Percentiles rank a stretch among this genome's conserved stretches.
These are phyloP conservation scores for Fusarium albidum DNA, from an alignment of 2,329 filamentous ascomycete species.

Conservation along the genomic window DNA sequence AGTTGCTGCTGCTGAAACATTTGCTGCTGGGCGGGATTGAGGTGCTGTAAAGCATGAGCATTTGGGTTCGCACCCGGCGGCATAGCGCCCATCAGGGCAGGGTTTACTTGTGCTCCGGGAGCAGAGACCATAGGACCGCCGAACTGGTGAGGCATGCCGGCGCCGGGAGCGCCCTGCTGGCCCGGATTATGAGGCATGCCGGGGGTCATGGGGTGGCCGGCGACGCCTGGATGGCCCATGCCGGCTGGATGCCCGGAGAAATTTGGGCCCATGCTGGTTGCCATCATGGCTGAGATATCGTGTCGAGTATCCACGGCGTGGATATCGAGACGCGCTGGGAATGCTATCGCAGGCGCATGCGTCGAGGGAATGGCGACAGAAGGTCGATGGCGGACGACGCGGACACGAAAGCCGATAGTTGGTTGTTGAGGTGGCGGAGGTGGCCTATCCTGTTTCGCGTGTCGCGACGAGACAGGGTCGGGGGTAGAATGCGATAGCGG, in stretches of 20 bases:
- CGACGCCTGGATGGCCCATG: constrained; percentile 76
- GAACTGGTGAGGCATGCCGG: constrained; percentile 72
- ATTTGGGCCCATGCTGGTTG: constrained; percentile 67
- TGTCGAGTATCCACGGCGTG: constrained; percentile 66
- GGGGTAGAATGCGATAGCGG: constrained; percentile 35
- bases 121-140: constrained; percentile 75
- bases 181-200: constrained; percentile 74
- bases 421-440: constrained; percentile 23
- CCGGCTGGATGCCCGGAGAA: constrained; percentile 73
- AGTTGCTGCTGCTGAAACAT: constrained; percentile 63
- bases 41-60: constrained; percentile 75
- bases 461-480: constrained; percentile 39
- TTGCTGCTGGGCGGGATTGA: constrained; percentile 69
- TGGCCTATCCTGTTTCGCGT: constrained; percentile 39
- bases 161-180: constrained; percentile 72
- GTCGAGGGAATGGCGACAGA: constrained; percentile 28
- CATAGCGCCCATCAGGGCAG: constrained; percentile 80
- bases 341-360: constrained; percentile 59
- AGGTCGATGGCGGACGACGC: constrained; percentile 17
- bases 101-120: constrained; percentile 75
- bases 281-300: constrained; percentile 67
- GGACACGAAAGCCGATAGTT: constrained; percentile 30
- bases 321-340: constrained; percentile 60
- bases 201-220: constrained; percentile 69
- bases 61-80: constrained; percentile 72